phyloP scores from a whole-genome alignment of 2,329 filamentous ascomycete species.

The Xylariales sp. region DNA sequence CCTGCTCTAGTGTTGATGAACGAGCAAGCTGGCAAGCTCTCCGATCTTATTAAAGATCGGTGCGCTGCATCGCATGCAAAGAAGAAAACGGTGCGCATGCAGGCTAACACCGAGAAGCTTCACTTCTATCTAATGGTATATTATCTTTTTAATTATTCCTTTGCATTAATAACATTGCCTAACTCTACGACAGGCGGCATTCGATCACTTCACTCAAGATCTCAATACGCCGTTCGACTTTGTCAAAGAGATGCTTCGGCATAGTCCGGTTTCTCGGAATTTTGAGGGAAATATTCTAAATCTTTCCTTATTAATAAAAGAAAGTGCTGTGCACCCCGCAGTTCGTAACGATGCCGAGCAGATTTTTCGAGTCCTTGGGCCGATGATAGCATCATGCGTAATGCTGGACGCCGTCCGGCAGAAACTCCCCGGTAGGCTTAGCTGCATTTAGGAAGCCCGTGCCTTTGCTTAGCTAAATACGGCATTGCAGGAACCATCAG shows the following conservation, averaged over 20 bases:
- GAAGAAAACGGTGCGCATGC: slow-evolving; percentile 57
- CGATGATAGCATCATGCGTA: slow-evolving; percentile 50
- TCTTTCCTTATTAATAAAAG: slow-evolving; percentile 47
- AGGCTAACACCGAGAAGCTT: slow-evolving; percentile 44
- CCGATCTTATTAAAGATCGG: slow-evolving; percentile 55
- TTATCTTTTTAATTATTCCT: background rate
- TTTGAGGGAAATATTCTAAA: slow-evolving; percentile 51
- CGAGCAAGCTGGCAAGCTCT: slow-evolving; percentile 60
- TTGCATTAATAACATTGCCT: slow-evolving; percentile 38
- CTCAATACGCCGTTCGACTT: slow-evolving; percentile 51
- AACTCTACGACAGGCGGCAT: slow-evolving; percentile 48
- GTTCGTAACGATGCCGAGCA: slow-evolving; percentile 45
- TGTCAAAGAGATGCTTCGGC: slow-evolving; percentile 50
- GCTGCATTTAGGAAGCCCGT: background rate
- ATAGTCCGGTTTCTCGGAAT: slow-evolving; percentile 48
- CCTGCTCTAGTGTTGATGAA: slow-evolving; percentile 58
- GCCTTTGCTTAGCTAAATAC: background rate
- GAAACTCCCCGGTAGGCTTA: slow-evolving; percentile 45
- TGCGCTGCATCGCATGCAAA: slow-evolving; percentile 55
- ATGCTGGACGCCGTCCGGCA: slow-evolving; percentile 51
- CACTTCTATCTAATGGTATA: slow-evolving; percentile 33
- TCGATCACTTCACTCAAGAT: slow-evolving; percentile 50
- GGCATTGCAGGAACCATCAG: slow-evolving; percentile 44
- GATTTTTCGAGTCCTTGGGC: slow-evolving; percentile 49
- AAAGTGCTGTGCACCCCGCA: slow-evolving; percentile 36